Evolutionary conservation across 1,284 basidiomycete genomes (phyloP), one percentile per base, ranked within the genome.

Genomic region (Hymenochaete sp.): DNA sequence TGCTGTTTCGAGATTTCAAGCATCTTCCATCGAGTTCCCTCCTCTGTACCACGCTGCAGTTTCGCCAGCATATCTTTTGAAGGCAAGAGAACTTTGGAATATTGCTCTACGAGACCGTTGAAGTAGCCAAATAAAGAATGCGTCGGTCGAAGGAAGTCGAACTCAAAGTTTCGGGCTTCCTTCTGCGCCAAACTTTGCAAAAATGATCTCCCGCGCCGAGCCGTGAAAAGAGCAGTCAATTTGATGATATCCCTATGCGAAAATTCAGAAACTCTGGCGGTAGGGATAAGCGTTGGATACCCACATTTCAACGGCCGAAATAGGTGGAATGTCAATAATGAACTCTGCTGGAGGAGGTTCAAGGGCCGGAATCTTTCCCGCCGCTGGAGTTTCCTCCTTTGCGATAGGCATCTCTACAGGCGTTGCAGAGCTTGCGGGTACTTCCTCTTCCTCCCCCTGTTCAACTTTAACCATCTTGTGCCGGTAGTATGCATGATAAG

Each of bases 81-180:
- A 38, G 96, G 93, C 49, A 90, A 75, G 58, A 98, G 72, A 52
- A 98, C 78, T 65, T 87, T 93, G 44, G 82, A 81, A 66, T 98
- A 98, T 62, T 96, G 93, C 59, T 98, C 93, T 51, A 98, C 92
- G 63, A 98, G 79, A 53, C 88, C 80, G 65, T 98, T 98, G 71
- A 98, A 99, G 67, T 90, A 95, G 42, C 86, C 82, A 59, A 95
- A 98, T 26, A 98, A 79, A 11, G 93, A 97, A 62, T 98, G 95
- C 1, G 82, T 89, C 3, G 95, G 96, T 37, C 91, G 79, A 42
- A 99, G 72, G 63, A 99, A 99, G 62, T 98, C 96, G 59, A 98
- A 99, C 59, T 98, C 95, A 61, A 91, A 96, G 65, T 98, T 98
- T 28, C 89, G 79, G 13, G 86, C 85, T 67, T 99, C 96, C 41